Evolutionary conservation across 331 rosid genomes (phyloP), one percentile per base, ranked within the genome.

Genomic region (Saraca asoca): DNA sequence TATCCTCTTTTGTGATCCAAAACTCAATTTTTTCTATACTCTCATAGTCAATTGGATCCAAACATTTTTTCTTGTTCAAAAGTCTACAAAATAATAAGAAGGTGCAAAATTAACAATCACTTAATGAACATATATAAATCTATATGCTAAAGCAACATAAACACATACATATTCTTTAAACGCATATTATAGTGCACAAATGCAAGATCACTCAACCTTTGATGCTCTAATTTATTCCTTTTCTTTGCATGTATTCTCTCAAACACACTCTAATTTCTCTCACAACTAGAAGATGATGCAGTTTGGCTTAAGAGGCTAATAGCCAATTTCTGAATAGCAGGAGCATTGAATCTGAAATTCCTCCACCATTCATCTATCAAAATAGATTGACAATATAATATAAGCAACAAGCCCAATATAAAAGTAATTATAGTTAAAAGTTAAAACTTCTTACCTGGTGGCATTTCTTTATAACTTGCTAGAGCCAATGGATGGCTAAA

Each of bases 31-130:
- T 53, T 5, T 53, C 11, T 6, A 53, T 11, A 6, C 38, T 53
- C n/a, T 24, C 39, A 53, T 20, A 53, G 24, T 20, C 59, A 53
- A 24, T 53, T 20, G 17, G 59, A 53, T 53, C 59, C 20, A 53
- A 53, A 12, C 5, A 19, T 0, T 7, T 11, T 12, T 24, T 53
- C 33, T 6, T 53, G 4, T 51, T 51, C 6, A 8, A 0, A 0
- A 5, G 7, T 0, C 0, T 19, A 51, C 5, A 9, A 19, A 6
- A 9, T 8, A 34, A 51, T 5, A 16, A 17, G 7, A 16, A 5
- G 19, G 6, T 16, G 7, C 8, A 7, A 41, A 7, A 16, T 51
- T 7, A 18, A 0, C 5, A 51, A 17, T 24, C 35, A 51, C 3
- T 10, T 9, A 16, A 16, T 12, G 9, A 16, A 0, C 2, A n/a